These are phyloP conservation scores for Yamadazyma sp. DNA, from an alignment of 805 yeast genomes.

Conservation along the genomic window DNA sequence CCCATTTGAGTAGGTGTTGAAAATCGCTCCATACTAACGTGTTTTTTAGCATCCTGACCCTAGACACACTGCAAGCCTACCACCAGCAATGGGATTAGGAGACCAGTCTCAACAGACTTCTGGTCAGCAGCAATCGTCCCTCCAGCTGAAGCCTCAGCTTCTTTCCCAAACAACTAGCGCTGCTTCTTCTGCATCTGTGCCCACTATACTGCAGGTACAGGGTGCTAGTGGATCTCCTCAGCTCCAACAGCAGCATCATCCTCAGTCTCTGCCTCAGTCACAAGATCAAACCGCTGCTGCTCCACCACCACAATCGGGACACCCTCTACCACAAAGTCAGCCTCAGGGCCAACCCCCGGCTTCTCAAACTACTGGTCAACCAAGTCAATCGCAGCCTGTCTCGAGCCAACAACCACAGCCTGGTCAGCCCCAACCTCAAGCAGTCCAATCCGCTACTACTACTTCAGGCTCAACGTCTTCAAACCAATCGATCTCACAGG, in stretches of 20 bases:
- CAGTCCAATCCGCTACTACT: too few species aligned
- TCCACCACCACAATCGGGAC: constrained; percentile 11
- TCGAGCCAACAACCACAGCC: constrained; percentile 18
- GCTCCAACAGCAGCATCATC: too few species aligned
- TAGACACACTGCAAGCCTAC: constrained; percentile 12
- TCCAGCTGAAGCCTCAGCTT: constrained; percentile 15
- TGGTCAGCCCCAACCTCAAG: too few species aligned
- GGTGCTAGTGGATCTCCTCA: constrained; percentile 1
- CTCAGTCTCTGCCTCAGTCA: too few species aligned
- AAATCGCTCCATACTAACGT: constrained; percentile 13
- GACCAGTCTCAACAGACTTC: constrained; percentile 12
- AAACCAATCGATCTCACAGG: too few species aligned
- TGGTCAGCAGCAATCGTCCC: constrained; percentile 29
- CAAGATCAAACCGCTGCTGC: too few species aligned
- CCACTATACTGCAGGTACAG: constrained; percentile 5
- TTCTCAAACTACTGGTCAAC: background rate
- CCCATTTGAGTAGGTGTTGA: too few species aligned
- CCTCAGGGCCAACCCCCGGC: background rate
- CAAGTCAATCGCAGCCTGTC: constrained; percentile 2
- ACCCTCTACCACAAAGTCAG: constrained; percentile 1
- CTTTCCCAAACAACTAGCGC: constrained; percentile 7
- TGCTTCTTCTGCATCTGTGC: constrained; percentile 5
- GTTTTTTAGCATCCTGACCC: constrained; percentile 11
- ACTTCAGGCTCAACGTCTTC: too few species aligned
- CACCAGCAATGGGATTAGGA: constrained; percentile 11